Evolutionary conservation across 2,329 filamentous ascomycete species (phyloP).

Genomic region (Davidsoniella australis): DNA sequence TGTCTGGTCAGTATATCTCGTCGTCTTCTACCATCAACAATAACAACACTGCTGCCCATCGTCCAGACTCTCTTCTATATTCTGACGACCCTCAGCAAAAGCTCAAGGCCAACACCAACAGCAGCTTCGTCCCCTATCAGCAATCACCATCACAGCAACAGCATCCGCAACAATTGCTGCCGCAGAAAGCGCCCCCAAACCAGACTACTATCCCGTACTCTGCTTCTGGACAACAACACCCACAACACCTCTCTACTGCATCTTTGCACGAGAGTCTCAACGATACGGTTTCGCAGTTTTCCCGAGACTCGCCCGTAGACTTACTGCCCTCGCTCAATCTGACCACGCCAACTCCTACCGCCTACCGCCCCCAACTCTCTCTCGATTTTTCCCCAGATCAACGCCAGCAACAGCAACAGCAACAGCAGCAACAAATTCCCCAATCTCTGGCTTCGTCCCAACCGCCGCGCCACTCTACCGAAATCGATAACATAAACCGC

Average conservation of each 20-base stretch:
- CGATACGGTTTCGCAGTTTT: conserved; percentile 45
- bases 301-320: conserved; percentile 42
- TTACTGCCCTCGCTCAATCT: conserved; percentile 23
- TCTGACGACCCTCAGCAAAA: background rate
- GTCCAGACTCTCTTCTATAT: background rate
- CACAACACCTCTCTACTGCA: conserved; percentile 11
- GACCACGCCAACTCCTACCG: conserved; percentile 20
- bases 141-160: conserved; percentile 19
- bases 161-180: conserved; percentile 21
- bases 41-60: background rate
- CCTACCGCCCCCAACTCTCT: conserved; percentile 22
- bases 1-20: conserved; percentile 1
- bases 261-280: conserved; percentile 26
- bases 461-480: background rate
- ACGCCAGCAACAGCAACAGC: conserved; percentile 22
- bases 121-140: conserved; percentile 16
- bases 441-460: conserved; percentile 1
- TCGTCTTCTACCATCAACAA: conserved; percentile 1
- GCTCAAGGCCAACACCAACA: conserved; percentile 15
- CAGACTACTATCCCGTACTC: too few species aligned
- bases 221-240: conserved; percentile 14
- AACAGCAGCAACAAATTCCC: conserved; percentile 15
- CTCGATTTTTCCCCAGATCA: conserved; percentile 24
- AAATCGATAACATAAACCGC: too few species aligned
- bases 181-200: conserved; percentile 14